These are phyloP conservation scores for Scleroderma bovista DNA, from an alignment of 768 basidiomycete genomes.

Conservation along the genomic window DNA sequence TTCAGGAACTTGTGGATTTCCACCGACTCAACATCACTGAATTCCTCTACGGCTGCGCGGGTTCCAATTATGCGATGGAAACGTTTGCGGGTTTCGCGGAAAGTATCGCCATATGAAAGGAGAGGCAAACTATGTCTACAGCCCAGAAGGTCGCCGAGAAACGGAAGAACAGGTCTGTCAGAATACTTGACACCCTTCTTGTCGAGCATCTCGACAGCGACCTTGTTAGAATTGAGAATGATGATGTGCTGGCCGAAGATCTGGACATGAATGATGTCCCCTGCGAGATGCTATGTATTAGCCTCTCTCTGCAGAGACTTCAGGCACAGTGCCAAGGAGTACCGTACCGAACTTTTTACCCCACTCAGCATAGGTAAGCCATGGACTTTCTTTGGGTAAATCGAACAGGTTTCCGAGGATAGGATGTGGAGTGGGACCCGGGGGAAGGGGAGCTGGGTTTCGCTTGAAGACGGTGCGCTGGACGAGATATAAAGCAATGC, in stretches of 20 bases:
- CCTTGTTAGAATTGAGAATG: slow-evolving; percentile 44
- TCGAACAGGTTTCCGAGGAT: slow-evolving; percentile 32
- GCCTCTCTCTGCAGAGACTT: too few relatives aligned
- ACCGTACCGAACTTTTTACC: slow-evolving; percentile 36
- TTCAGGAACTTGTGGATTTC: slow-evolving; percentile 47
- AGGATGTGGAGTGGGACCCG: slow-evolving; percentile 11
- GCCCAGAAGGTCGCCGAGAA: slow-evolving; percentile 9
- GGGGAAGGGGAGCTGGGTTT: too few relatives aligned
- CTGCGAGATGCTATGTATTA: background rate
- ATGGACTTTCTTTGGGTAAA: slow-evolving; percentile 34
- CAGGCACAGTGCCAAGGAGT: too few relatives aligned
- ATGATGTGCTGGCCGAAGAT: slow-evolving; percentile 48
- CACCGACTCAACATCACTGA: slow-evolving; percentile 41
- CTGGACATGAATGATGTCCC: background rate
- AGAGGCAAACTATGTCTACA: background rate
- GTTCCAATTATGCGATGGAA: slow-evolving; percentile 2
- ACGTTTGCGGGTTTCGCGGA: slow-evolving; percentile 1
- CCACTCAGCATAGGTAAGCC: slow-evolving; percentile 34
- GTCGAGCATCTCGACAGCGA: slow-evolving; percentile 46
- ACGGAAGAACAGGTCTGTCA: slow-evolving; percentile 39
- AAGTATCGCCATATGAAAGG: background rate
- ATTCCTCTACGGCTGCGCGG: slow-evolving; percentile 11
- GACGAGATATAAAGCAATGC: too few relatives aligned
- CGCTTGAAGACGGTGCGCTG: too few relatives aligned
- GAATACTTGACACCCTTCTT: slow-evolving; percentile 54